A percentile compares a stretch with the other conserved stretches of the same genome.
phyloP scores from a whole-genome alignment of 257 asterid species.

The Fraxinus excelsior region DNA sequence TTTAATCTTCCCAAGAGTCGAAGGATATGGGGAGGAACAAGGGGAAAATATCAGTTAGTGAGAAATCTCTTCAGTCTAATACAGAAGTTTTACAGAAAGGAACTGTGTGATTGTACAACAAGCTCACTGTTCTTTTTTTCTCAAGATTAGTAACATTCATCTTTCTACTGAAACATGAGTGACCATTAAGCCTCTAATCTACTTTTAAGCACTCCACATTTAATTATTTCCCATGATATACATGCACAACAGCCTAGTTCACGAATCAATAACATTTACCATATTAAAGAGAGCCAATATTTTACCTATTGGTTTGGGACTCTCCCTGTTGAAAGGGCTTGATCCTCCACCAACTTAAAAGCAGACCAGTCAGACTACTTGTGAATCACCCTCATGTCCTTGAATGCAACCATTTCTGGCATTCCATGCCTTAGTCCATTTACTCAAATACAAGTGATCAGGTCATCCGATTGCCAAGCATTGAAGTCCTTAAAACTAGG shows the following conservation, averaged over 20 bases:
- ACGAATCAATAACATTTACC: neutral
- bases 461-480: constrained; percentile 25
- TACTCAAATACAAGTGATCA: constrained; percentile 26
- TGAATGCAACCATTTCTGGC: constrained; percentile 10
- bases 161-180: neutral
- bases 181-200: neutral
- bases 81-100: neutral
- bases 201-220: neutral
- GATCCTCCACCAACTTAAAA: constrained; percentile 70
- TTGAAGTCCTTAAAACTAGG: constrained; percentile 25
- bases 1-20: neutral
- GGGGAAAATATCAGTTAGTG: neutral
- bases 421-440: constrained; percentile 17
- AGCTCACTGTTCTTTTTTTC: neutral
- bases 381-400: constrained; percentile 22
- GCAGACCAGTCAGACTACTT: constrained; percentile 42
- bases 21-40: neutral
- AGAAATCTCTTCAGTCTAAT: neutral
- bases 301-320: constrained; percentile 59
- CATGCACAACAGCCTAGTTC: neutral
- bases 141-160: neutral
- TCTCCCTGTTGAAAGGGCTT: constrained; percentile 54
- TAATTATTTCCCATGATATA: neutral
- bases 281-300: neutral
- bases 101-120: neutral